These are phyloP conservation scores for Coemansia sp. DNA, from an alignment of 192 early-diverging fungal genomes.

Conservation along the genomic window DNA sequence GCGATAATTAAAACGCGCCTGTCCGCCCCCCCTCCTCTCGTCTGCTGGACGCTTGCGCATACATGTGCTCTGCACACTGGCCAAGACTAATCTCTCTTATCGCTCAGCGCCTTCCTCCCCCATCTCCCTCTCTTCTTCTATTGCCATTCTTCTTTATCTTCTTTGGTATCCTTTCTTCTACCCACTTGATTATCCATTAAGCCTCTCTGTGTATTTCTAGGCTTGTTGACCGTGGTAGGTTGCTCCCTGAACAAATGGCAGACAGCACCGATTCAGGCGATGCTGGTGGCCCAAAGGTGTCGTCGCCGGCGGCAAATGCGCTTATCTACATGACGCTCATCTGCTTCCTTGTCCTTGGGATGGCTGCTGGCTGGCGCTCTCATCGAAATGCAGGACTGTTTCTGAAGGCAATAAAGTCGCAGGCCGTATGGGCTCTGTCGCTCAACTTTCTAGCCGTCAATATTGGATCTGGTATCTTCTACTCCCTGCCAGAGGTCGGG, in stretches of 20 bases:
- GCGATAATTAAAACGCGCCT: too few relatives aligned
- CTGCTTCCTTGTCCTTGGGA: slow-evolving; percentile 56
- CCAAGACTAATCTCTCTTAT: too few relatives aligned
- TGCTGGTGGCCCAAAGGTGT: slow-evolving; percentile 30
- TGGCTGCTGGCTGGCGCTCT: slow-evolving; percentile 55
- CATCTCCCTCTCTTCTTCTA: too few relatives aligned
- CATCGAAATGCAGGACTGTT: slow-evolving; percentile 56
- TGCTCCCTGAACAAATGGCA: slow-evolving; percentile 17
- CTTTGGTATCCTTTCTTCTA: background rate
- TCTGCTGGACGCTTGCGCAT: too few relatives aligned
- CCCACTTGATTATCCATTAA: background rate
- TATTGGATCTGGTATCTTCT: slow-evolving; percentile 66
- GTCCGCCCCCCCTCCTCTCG: too few relatives aligned
- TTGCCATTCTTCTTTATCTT: background rate
- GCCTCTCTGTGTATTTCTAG: background rate
- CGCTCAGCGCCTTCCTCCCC: too few relatives aligned
- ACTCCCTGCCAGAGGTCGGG: slow-evolving; percentile 65
- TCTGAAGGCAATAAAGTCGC: slow-evolving; percentile 58
- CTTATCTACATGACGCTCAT: slow-evolving; percentile 60
- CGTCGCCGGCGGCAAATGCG: slow-evolving; percentile 51
- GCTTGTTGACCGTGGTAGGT: background rate
- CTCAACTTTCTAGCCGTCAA: slow-evolving; percentile 59
- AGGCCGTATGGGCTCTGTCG: slow-evolving; percentile 51
- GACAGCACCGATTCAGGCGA: slow-evolving; percentile 5
- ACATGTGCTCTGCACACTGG: too few relatives aligned